A percentile compares a stretch with the other conserved stretches of the same genome.
These are phyloP conservation scores for Trichoderma sp. DNA, from an alignment of 2,329 filamentous ascomycete genomes.

Conservation along the genomic window DNA sequence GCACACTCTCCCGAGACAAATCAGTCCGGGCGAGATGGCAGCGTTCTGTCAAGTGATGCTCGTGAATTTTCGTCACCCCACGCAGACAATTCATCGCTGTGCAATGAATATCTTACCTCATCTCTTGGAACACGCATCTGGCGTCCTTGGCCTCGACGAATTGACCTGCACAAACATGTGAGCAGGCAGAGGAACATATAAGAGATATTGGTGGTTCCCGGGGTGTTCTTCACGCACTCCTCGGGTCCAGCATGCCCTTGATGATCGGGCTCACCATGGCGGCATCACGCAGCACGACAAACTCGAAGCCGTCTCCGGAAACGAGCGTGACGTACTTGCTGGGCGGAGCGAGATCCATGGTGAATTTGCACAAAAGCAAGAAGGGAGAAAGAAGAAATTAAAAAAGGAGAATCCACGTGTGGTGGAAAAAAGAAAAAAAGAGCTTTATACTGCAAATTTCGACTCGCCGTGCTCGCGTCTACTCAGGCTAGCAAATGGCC, in stretches of 20 bases:
- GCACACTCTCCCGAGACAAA: constrained; percentile 24
- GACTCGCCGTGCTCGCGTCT: constrained; percentile 5
- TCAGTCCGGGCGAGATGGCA: constrained; percentile 45
- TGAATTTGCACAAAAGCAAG: constrained; percentile 3
- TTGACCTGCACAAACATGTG: constrained; percentile 45
- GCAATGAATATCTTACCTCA: constrained; percentile 56
- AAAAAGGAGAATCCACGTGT: constrained; percentile 10
- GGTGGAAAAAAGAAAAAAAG: constrained; percentile 35
- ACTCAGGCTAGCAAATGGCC: neutral
- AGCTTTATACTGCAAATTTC: neutral
- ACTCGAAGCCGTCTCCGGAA: constrained; percentile 73
- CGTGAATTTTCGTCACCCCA: constrained; percentile 35
- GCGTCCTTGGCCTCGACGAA: constrained; percentile 65
- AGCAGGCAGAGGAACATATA: constrained; percentile 4
- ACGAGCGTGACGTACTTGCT: constrained; percentile 76
- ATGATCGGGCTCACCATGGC: constrained; percentile 68
- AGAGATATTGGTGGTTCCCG: neutral
- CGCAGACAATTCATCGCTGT: neutral
- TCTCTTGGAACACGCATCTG: constrained; percentile 66
- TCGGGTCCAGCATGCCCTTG: constrained; percentile 70
- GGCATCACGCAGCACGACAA: constrained; percentile 69
- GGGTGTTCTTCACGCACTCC: constrained; percentile 45
- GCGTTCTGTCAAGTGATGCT: constrained; percentile 41
- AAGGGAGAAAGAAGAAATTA: constrained; percentile 17
- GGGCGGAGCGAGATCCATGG: constrained; percentile 28